Evolutionary conservation across 495 filamentous ascomycete species (phyloP), one percentile per base, ranked within the genome.

Genomic region (Podospora appendiculata): DNA sequence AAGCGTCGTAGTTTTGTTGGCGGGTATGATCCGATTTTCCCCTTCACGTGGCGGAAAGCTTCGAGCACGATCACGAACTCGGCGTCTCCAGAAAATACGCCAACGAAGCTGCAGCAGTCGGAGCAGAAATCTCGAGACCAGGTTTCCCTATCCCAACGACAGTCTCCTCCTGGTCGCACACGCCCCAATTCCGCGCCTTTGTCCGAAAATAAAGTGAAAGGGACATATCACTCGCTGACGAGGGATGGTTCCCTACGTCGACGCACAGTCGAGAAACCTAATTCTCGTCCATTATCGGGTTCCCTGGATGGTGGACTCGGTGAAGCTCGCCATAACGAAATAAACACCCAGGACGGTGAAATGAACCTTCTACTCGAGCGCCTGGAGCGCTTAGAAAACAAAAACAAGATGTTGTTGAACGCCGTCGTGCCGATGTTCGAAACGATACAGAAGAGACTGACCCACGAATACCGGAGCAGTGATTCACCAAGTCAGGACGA

Each of bases 391-490:
- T 49, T 73, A n/a, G 66, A 66, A 33, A 41, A 48, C n/a, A 63
- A 65, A 45, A 63, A 63, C 46, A 60, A 69, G 42, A 43, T 58
- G 7, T 62, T 65, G 59, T 44, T 65, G 52, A 52, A 57, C 11
- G 53, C 63, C 11, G 18, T 75, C 33, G 54, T 60, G 12, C 59
- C 66, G 1, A 47, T 73, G 6, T 54, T 70, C 44, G 60, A 69
- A 17, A 60, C 58, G 2, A 55, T 75, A 14, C 59, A 67, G 42
- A 18, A 45, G 16, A 49, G 51, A 2, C 34, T 58, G 34, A 43
- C 38, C 14, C 38, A 6, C 12, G 41, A 14, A 44, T 17, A 17
- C 41, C 13, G 2, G 41, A 44, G n/a, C 12, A 17, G 41, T 44
- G n/a, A 14, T 6, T 2, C 12, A 12, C 7, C 14, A 12, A 16